A percentile compares a stretch with the other conserved stretches of the same genome.
These are phyloP conservation scores for Vicia sativa DNA, from an alignment of 306 rosid genomes.

Conservation along the genomic window DNA sequence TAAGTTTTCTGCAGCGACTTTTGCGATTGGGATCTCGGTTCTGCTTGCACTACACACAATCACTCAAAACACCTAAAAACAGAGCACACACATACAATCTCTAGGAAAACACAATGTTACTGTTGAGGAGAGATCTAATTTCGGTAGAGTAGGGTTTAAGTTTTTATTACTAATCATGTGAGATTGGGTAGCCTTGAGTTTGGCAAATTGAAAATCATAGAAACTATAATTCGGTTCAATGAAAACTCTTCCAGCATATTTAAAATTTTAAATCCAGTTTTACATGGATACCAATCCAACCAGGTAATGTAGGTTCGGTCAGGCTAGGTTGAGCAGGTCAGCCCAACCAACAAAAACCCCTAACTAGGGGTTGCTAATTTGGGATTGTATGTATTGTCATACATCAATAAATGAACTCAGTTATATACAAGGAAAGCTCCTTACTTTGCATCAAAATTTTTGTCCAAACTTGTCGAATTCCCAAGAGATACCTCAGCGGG, in stretches of 20 bases:
- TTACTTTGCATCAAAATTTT: conserved; percentile 14
- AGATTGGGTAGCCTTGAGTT: background rate
- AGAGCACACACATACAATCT: background rate
- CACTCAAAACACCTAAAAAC: too few species aligned
- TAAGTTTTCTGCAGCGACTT: too few species aligned
- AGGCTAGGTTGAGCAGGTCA: background rate
- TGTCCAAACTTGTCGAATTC: background rate
- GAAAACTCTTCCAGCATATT: background rate
- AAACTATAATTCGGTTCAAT: background rate
- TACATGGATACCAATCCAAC: background rate
- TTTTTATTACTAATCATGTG: background rate
- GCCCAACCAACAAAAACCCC: background rate
- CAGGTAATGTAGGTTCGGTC: background rate
- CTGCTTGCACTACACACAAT: too few species aligned
- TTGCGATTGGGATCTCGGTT: too few species aligned
- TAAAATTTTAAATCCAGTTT: background rate
- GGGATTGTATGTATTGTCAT: conserved; percentile 4
- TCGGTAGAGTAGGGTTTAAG: background rate
- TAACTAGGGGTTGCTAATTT: background rate
- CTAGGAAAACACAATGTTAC: background rate
- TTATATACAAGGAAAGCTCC: background rate
- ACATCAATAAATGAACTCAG: conserved; percentile 4
- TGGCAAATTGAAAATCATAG: background rate
- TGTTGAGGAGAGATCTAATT: background rate
- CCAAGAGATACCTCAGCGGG: background rate